Evolutionary conservation across 2,329 filamentous ascomycete species (phyloP), one percentile per base, ranked within the genome.

Genomic region (Colletotrichum orbiculare): DNA sequence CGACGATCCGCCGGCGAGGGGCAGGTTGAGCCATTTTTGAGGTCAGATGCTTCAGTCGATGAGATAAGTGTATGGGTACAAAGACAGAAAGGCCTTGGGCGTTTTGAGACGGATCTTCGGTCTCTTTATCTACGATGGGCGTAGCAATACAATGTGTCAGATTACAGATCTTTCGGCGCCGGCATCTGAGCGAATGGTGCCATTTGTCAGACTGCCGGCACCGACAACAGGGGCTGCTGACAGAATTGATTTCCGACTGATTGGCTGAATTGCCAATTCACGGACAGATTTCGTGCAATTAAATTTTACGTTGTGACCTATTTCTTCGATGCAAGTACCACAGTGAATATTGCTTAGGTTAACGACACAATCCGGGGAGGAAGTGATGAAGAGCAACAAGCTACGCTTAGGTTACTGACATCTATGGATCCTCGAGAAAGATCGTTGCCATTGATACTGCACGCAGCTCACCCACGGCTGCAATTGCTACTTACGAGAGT

Each of bases 111-210:
- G 34, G 25, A 38, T 6, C 10, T 6, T 12, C 8, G 17, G 4
- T 12, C 5, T 33, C 7, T 12, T 34, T 15, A 34, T 35, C 13
- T 3, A 48, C 9, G 34, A 25, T 33, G 9, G 6, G 4, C 3
- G 13, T 34, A 34, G 8, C 46, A 34, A 34, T 48, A 12, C 34
- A n/a, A 35, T 34, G 17, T 11, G 17, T 34, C 10, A 43, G 53
- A 17, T n/a, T 15, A 25, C 4, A 46, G 15, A 9, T 6, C 35
- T 47, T 42, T 46, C 58, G 58, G 59, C 59, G 59, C 59, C 59
- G 59, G 45, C 25, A 15, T 45, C 12, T 50, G 11, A 25, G 34
- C 7, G 38, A 59, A 39, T 34, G 47, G 33, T 38, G n/a, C 2
- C 47, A 59, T 59, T 59, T 59, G 56, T 59, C 56, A 45, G 47